Evolutionary conservation across 225 moss, liverwort and hornwort genomes (phyloP), one percentile per base, ranked within the genome.

Genomic region (Anthoceros angustus): DNA sequence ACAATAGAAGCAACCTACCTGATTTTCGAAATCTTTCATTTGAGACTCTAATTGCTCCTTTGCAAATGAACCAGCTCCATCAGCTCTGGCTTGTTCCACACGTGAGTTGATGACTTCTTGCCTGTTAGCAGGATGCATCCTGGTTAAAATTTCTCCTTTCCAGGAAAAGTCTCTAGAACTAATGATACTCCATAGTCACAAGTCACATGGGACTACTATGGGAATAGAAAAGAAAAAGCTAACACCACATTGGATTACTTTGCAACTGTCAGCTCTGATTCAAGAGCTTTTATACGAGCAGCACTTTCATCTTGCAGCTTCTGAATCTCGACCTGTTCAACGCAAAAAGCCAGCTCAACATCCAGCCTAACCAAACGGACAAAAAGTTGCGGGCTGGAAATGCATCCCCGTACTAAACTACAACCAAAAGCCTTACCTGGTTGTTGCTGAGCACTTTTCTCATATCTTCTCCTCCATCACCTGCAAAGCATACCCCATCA

Each of bases 31-130:
- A 62, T 87, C 85, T 40, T 75, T 80, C 70, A 83, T 83, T 67
- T 89, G 72, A 48, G 87, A 79, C 18, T 78, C 50, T 66, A 98
- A 73, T 50, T 80, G 98, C 50, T 98, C 98, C 71, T 84, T 87
- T 42, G 98, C 89, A 70, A 67, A 72, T 38, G 84, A 79, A 69
- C 79, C 92, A 73, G 85, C 86, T 16, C 79, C 89, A 83, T 92
- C 98, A 74, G 77, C 81, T 63, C 86, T 79, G 11, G 92, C 98
- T 77, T 75, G 83, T 73, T 89, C 92, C 62, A 92, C 77, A 50
- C 89, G 86, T 73, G 79, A 77, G 76, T 83, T 84, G 14, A 85
- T 87, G 61, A 89, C 68, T 67, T 92, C 87, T 42, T 77, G 79
- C 79, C 88, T 86, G 75, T 14, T 10, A 45, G 10, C 42, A 67